A percentile compares a stretch with the other conserved stretches of the same genome.
phyloP scores from a whole-genome alignment of 495 filamentous ascomycete genomes.

The Penicillium diatomitis region DNA sequence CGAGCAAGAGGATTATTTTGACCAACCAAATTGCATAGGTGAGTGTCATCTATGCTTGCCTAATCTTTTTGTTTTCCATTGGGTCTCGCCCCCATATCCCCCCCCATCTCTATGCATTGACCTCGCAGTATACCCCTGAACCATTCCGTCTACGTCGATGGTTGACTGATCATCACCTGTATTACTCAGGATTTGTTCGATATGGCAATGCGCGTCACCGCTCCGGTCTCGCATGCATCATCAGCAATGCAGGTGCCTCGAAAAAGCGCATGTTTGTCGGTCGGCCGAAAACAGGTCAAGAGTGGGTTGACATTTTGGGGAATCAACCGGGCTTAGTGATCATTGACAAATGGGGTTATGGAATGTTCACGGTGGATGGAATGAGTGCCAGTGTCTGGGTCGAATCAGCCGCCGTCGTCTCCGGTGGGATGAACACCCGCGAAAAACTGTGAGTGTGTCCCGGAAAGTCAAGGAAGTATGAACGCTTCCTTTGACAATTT shows the following conservation, averaged over 20 bases:
- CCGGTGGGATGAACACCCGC: constrained; percentile 31
- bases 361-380: constrained; percentile 41
- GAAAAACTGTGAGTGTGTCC: constrained; percentile 20
- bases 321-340: constrained; percentile 33
- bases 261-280: constrained; percentile 57
- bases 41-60: background rate
- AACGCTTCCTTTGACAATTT: no score
- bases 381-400: constrained; percentile 55
- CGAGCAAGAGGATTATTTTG: constrained; percentile 58
- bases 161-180: constrained; percentile 3
- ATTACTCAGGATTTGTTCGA: constrained; percentile 45
- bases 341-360: constrained; percentile 49
- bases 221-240: constrained; percentile 48
- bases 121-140: no score
- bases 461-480: no score
- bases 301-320: constrained; percentile 56
- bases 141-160: no score
- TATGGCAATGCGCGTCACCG: constrained; percentile 45
- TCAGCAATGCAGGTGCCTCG: constrained; percentile 42
- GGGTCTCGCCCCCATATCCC: no score
- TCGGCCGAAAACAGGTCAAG: constrained; percentile 42
- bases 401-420: constrained; percentile 42
- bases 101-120: no score
- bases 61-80: background rate
- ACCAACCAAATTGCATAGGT: constrained; percentile 57